Evolutionary conservation across 129 eudicot species (phyloP), one percentile per base, ranked within the genome.

Genomic region (Flaveria ramosissima): DNA sequence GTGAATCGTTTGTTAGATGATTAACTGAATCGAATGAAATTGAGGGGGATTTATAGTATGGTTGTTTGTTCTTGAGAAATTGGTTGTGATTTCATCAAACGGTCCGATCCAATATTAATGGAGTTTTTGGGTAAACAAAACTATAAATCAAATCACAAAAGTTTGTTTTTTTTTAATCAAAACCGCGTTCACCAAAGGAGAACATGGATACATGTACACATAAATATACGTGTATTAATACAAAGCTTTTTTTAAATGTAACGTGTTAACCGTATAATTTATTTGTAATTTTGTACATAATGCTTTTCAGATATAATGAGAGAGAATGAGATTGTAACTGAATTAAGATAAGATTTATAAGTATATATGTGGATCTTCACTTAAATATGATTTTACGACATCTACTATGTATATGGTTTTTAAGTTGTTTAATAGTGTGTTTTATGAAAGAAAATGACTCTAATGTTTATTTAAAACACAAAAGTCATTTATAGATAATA

Each of bases 1-100:
- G 23, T 41, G 78, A 42, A 76, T 65, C 43, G 53, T 65, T 36
- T 76, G 24, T 30, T 59, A n/a, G 78, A 74, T 46, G 78, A 59
- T 60, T 74, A 74, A 74, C 59, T 41, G 45, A 41, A 73, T 73
- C 30, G 42, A 21, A 12, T 2, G 11, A 2, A 12, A 45, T 9
- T 10, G 53, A 13, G 53, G 14, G 15, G 53, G 53, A 48, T 48
- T 48, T 48, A 48, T 48, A 48, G 53, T 48, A 15, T 48, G 14
- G 53, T 9, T 43, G 10, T 43, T 1, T 10, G 48, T 43, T 43
- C 48, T 1, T 43, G 53, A 11, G 50, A 10, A 43, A 45, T 8
- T 45, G 50, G 50, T 45, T 45, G 11, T 45, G 50, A 45, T 45
- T 47, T 48, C 53, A 48, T 48, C 53, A 48, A 48, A 48, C n/a